A percentile compares a stretch with the other conserved stretches of the same genome.
These are phyloP conservation scores for Aspergillus sergii DNA, from an alignment of 2,329 filamentous ascomycete genomes.

Conservation along the genomic window DNA sequence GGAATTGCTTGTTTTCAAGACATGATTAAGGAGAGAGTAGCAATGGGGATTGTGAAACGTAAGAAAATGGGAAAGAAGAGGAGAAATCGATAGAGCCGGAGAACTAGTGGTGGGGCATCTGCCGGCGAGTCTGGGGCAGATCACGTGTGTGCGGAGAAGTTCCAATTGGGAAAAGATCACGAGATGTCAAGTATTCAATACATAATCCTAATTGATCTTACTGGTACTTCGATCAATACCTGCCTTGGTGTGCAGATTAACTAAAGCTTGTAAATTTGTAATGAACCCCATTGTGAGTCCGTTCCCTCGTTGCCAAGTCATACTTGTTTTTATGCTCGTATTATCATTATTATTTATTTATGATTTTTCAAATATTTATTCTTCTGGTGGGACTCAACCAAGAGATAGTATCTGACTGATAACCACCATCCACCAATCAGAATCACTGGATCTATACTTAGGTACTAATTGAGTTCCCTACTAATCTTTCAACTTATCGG, in stretches of 20 bases:
- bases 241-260: background rate
- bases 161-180: background rate
- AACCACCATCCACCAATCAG: background rate
- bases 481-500: background rate
- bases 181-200: background rate
- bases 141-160: conserved; percentile 23
- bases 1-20: background rate
- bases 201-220: background rate
- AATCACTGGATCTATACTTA: background rate
- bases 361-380: background rate
- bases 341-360: background rate
- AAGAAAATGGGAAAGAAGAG: conserved; percentile 8
- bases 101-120: conserved; percentile 11
- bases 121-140: conserved; percentile 11
- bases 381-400: background rate
- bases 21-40: conserved; percentile 8
- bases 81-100: conserved; percentile 10
- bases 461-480: background rate
- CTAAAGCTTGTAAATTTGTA: background rate
- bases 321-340: no score
- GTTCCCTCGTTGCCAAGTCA: background rate
- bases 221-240: background rate
- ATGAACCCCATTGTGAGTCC: background rate
- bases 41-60: background rate
- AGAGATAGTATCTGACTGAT: background rate